These are phyloP conservation scores for Ceratocystis diversiconidia DNA, from an alignment of 2,329 filamentous ascomycete genomes.

Conservation along the genomic window DNA sequence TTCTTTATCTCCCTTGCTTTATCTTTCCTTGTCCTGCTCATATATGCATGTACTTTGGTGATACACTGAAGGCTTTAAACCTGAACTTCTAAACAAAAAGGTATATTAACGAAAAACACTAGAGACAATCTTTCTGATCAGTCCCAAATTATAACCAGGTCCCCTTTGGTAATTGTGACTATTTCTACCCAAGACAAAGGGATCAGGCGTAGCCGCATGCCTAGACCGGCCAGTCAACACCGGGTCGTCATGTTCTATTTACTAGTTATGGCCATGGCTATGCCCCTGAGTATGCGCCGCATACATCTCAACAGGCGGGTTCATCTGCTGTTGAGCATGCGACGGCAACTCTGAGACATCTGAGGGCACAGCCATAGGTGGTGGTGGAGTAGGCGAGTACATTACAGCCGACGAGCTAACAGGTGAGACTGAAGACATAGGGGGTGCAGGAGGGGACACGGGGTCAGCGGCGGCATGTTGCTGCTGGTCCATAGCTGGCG, in stretches of 20 bases:
- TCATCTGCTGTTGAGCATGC: slow-evolving; percentile 8
- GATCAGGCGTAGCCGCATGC: not conserved
- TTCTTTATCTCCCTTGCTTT: not conserved
- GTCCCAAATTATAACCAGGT: not conserved
- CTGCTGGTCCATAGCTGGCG: not conserved
- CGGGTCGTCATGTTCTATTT: too few relatives aligned
- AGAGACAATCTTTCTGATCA: not conserved
- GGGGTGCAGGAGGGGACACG: not conserved
- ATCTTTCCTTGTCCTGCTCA: not conserved
- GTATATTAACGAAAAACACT: not conserved
- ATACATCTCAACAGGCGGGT: slow-evolving; percentile 14
- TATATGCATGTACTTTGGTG: not conserved
- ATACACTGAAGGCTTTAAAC: not conserved
- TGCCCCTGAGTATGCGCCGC: not conserved
- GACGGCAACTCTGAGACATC: slow-evolving; percentile 50
- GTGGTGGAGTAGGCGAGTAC: not conserved
- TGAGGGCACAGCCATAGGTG: not conserved
- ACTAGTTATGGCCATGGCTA: not conserved
- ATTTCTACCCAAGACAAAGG: not conserved
- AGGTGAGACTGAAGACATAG: not conserved
- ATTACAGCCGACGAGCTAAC: not conserved
- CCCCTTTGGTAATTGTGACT: not conserved
- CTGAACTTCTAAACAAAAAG: not conserved
- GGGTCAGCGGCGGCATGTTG: not conserved
- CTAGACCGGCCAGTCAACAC: too few relatives aligned